Base-by-base conservation (phyloP, 2,329 filamentous ascomycete genomes). In the Gyromitra esculenta region DNA sequence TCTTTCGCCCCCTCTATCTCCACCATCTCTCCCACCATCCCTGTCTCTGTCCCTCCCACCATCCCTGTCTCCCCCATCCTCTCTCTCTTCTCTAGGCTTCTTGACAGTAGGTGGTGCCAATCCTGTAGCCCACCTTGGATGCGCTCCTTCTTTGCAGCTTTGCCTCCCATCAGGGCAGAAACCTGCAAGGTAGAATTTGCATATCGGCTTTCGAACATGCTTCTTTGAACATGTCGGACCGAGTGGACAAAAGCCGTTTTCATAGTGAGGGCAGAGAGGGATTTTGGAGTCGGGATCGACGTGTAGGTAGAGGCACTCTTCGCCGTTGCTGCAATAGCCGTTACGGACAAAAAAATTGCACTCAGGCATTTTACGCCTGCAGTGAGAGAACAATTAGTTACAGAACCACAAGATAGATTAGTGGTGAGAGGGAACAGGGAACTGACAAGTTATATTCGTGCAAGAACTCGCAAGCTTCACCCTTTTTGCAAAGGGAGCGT, bases 401-500 rank as follows among this genome's bases (percentile, higher is more conserved):
- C 18, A 45, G 39, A 18, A 45, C 18, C 52, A 31, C 25, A 35
- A 18, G 43, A 41, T 25, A 43, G 21, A 7, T 9, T 9, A 5
- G 9, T 5, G 5, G 15, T 7, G 18, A 54, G 8, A 3, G 5
- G 15, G 21, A 37, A 63, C 48, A 18, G 18, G 39, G n/a, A 21
- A 72, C 81, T 63, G 76, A 82, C 80, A 99, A 88, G 85, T 99
- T 98, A 87, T 97, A 99, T 85, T 98, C 96, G 87, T 99, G 96
- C 63, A 98, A 87, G 82, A 98, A 99, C 86, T 99, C 96, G 89
- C 96, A 99, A 80, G 90, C 89, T 82, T 97, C 91, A 81, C 95
- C 96, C 85, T 98, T 98, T 83, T 99, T 99, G 87, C 96, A 99
- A 21, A 99, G 89, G 0, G 94, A 95, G 79, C 96, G 92, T 82